Conservation (phyloP, 2,329 filamentous ascomycete species). For the Macroventuria anomochaeta region DNA sequence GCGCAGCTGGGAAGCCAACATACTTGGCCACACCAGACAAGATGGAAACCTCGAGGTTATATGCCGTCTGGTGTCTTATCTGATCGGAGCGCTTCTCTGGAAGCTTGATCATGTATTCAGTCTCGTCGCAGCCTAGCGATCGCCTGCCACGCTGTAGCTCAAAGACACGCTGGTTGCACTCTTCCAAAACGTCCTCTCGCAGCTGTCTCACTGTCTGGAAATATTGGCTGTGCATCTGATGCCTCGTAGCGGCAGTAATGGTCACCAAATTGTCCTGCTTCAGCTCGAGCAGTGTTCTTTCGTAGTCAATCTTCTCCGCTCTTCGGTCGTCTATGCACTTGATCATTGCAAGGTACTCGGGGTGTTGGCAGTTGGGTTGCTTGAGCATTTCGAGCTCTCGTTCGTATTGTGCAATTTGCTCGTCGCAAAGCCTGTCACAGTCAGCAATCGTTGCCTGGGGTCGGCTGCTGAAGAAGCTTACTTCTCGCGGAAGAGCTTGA, state of each 20-base stretch:
- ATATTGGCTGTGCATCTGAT: conserved; percentile 88
- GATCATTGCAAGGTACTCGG: conserved; percentile 89
- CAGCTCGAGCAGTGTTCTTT: conserved; percentile 75
- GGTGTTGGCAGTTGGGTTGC: conserved; percentile 72
- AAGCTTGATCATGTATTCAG: conserved; percentile 83
- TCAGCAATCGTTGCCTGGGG: conserved; percentile 26
- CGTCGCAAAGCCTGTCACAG: conserved; percentile 76
- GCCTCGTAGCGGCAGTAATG: conserved; percentile 79
- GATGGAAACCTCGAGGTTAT: conserved; percentile 93
- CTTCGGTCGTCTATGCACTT: conserved; percentile 83
- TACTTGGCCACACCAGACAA: conserved; percentile 92
- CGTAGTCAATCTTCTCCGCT: conserved; percentile 78
- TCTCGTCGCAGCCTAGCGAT: conserved; percentile 76
- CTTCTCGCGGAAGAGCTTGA: conserved; percentile 83
- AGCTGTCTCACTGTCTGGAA: conserved; percentile 85
- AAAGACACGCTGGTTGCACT: conserved; percentile 88
- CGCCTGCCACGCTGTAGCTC: conserved; percentile 89
- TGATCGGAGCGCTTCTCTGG: conserved; percentile 78
- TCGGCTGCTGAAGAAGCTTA: conserved; percentile 48
- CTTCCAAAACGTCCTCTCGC: conserved; percentile 78
- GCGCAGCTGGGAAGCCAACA: conserved; percentile 95
- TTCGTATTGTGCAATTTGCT: conserved; percentile 82
- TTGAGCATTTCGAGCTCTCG: conserved; percentile 67
- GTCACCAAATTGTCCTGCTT: conserved; percentile 72
- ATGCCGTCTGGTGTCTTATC: conserved; percentile 83